Conservation (phyloP, 192 early-diverging fungal genomes). For the Mortierella hygrophila region DNA sequence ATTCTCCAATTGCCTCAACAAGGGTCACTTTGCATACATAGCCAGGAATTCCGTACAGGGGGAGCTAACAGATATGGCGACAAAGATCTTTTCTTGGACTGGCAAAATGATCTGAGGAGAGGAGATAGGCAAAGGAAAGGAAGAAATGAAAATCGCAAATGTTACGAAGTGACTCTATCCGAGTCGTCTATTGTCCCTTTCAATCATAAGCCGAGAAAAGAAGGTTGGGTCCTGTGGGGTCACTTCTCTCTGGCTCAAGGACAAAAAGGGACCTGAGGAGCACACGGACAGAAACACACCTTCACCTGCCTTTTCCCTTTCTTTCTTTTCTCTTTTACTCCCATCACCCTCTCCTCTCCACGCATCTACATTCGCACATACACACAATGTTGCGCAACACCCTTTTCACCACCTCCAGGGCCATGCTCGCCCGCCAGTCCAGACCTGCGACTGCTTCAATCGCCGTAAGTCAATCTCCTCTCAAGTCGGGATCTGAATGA, state of each 20-base stretch:
- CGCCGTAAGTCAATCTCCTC: constrained; percentile 25
- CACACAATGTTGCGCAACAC: constrained; percentile 44
- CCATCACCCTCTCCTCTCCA: neutral
- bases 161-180: neutral
- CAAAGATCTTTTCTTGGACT: neutral
- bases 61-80: no score
- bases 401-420: constrained; percentile 32
- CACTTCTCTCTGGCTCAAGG: neutral
- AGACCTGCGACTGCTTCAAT: constrained; percentile 19
- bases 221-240: neutral
- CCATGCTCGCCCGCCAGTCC: constrained; percentile 32
- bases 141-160: neutral
- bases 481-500: neutral
- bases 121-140: neutral
- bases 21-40: neutral
- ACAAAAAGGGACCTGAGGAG: neutral
- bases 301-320: neutral
- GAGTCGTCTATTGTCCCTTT: neutral
- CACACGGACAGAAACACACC: no score
- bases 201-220: neutral
- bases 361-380: neutral
- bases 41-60: neutral
- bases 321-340: neutral
- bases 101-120: neutral
- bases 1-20: no score